Base-by-base conservation (phyloP, 1,284 basidiomycete species). In the Coniophora puteana region DNA sequence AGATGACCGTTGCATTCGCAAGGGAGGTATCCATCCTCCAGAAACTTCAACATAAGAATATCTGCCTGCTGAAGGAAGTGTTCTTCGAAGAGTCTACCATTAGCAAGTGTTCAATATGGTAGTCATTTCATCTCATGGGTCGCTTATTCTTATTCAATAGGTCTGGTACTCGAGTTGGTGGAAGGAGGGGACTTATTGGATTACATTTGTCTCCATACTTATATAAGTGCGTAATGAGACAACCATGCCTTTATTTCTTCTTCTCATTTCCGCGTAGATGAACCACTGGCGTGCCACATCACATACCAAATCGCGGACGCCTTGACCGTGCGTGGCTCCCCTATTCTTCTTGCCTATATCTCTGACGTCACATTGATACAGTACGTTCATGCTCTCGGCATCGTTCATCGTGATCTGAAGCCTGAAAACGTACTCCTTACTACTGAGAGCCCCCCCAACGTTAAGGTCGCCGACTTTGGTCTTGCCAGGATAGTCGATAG, bases 401-500 rank as follows among this genome's bases (percentile, higher is more conserved):
- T 98, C 61, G 96, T 89, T 72, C 95, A 98, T 65, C 90, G 95
- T 42, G 95, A 98, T 64, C 73, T 99, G 56, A 99, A 98, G 72
- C 95, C 95, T 18, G 96, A 98, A 69, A 99, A 99, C 66, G 86
- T 99, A 51, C 74, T 99, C 4, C 64, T 47, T 96, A 93, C 67
- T 89, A 72, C 61, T 12, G 80, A 85, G 48, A 75, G 69, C 58
- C 93, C 93, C 48, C 75, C 83, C 51, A 78, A 80, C 48, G 80
- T 98, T 45, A 83, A 90, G 49, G 78, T 99, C 57, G 94, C 94
- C 41, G 96, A 99, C 68, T 99, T 99, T 64, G 95, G 96, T 32
- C 80, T 98, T 25, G 95, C 95, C 12, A 99, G 96, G 59, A 81
- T 85, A 42, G 81, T 90, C 30, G 84, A 89, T 49, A 80, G 76